phyloP scores from a whole-genome alignment of 331 rosid genomes.

The Cydonia oblonga region DNA sequence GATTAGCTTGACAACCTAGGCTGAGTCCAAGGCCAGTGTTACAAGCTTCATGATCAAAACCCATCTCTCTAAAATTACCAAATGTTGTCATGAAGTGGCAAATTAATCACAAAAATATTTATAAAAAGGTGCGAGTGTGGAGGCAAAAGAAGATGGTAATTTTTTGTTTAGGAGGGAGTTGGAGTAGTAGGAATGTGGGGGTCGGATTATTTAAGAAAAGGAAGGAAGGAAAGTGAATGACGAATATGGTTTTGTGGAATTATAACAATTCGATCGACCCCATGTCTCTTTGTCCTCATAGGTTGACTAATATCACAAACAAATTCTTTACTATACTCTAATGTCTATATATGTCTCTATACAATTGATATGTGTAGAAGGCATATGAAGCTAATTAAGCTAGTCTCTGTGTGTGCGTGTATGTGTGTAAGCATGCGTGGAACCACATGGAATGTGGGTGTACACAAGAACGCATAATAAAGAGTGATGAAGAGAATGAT shows the following conservation, averaged over 20 bases:
- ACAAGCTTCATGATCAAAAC: constrained; percentile 23
- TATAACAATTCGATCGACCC: constrained; percentile 12
- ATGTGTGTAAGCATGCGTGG: constrained; percentile 36
- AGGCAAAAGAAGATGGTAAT: constrained; percentile 1
- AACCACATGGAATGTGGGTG: constrained; percentile 55
- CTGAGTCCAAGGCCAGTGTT: constrained; percentile 46
- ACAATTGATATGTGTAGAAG: constrained; percentile 4
- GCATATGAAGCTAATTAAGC: constrained; percentile 1
- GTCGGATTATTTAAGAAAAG: constrained; percentile 5
- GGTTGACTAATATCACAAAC: constrained; percentile 41
- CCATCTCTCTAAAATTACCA: constrained; percentile 22
- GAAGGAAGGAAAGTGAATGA: background rate
- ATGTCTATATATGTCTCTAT: background rate
- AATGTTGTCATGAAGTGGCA: too few species aligned
- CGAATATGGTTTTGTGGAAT: constrained; percentile 22
- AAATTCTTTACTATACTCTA: constrained; percentile 4
- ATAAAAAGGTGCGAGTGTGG: background rate
- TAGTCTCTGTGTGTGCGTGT: background rate
- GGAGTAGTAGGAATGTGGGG: background rate
- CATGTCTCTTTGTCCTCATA: constrained; percentile 33
- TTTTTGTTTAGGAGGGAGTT: background rate
- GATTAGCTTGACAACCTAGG: constrained; percentile 26
- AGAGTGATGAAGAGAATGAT: constrained; percentile 9
- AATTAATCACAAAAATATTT: background rate
- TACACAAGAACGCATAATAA: constrained; percentile 17